These are phyloP conservation scores for Fusarium veterinarium DNA, from an alignment of 2,329 filamentous ascomycete genomes.

Conservation along the genomic window DNA sequence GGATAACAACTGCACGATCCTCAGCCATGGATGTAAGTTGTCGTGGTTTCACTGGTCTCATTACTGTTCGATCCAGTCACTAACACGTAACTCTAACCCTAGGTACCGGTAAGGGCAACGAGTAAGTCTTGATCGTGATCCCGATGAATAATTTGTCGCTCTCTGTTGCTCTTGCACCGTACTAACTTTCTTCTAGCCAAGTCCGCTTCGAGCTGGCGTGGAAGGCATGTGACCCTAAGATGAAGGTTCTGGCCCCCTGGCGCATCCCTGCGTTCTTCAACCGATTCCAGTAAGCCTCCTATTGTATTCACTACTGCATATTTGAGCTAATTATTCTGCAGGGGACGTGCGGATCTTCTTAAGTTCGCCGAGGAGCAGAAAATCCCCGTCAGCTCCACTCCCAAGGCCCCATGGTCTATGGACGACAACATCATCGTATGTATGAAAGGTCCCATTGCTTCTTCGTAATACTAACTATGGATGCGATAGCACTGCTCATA, in stretches of 20 bases:
- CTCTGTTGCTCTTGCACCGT: neutral
- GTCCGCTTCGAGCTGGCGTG: conserved; percentile 54
- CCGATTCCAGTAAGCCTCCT: conserved; percentile 59
- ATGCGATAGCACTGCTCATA: conserved; percentile 22
- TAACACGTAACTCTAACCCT: neutral
- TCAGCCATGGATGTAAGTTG: conserved; percentile 59
- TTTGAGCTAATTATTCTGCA: neutral
- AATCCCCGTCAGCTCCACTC: conserved; percentile 79
- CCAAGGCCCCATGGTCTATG: conserved; percentile 76
- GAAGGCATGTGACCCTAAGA: conserved; percentile 64
- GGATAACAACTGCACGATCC: conserved; percentile 53
- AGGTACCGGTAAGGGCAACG: conserved; percentile 66
- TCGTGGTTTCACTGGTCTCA: neutral
- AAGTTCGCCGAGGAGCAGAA: conserved; percentile 74
- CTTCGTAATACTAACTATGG: neutral
- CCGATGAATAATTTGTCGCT: neutral
- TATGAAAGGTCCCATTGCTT: neutral
- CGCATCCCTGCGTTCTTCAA: conserved; percentile 76
- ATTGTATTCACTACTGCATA: neutral
- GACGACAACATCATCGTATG: conserved; percentile 47
- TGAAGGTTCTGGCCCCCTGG: conserved; percentile 81
- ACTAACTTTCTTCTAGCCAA: conserved; percentile 35
- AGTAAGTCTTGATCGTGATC: neutral
- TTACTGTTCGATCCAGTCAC: neutral
- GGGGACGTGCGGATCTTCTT: conserved; percentile 66